These are phyloP conservation scores for Amanita subjunquillea DNA, from an alignment of 768 basidiomycete species.

Conservation along the genomic window DNA sequence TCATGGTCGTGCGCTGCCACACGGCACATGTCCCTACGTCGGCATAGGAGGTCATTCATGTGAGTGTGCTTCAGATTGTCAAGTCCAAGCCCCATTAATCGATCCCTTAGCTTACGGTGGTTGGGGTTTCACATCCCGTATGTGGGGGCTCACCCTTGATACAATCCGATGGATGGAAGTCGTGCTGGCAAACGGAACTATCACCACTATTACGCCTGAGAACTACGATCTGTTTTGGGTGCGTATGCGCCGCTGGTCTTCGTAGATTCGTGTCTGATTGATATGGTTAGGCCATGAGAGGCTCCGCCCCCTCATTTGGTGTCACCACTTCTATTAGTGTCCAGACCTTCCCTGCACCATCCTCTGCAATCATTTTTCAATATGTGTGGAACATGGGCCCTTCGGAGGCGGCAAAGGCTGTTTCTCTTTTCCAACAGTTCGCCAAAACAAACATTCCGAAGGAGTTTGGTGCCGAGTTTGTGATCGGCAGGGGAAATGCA, in stretches of 20 bases:
- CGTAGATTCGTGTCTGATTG: conserved; percentile 3
- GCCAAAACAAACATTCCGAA: conserved; percentile 23
- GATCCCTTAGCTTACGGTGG: conserved; percentile 16
- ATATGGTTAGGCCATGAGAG: conserved; percentile 25
- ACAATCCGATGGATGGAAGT: conserved; percentile 21
- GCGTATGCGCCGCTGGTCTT: conserved; percentile 4
- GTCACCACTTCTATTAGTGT: conserved; percentile 27
- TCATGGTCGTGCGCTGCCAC: conserved; percentile 34
- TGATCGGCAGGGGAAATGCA: conserved; percentile 21
- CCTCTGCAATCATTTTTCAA: conserved; percentile 23
- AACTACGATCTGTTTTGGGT: conserved; percentile 39
- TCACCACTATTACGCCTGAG: conserved; percentile 18
- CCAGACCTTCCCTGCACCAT: conserved; percentile 24
- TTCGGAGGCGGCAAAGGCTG: conserved; percentile 19
- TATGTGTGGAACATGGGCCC: conserved; percentile 28
- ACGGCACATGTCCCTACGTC: conserved; percentile 42
- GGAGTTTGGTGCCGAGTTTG: conserved; percentile 24
- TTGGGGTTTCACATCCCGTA: conserved; percentile 22
- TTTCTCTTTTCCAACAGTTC: conserved; percentile 27
- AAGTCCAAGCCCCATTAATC: too few relatives aligned
- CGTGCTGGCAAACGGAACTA: conserved; percentile 21
- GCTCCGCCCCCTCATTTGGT: conserved; percentile 28
- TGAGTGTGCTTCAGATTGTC: neutral
- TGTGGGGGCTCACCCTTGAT: conserved; percentile 28
- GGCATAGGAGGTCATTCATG: conserved; percentile 46